Evolutionary conservation across 2,329 filamentous ascomycete genomes (phyloP).

Genomic region (Chlorencoelia australis): DNA sequence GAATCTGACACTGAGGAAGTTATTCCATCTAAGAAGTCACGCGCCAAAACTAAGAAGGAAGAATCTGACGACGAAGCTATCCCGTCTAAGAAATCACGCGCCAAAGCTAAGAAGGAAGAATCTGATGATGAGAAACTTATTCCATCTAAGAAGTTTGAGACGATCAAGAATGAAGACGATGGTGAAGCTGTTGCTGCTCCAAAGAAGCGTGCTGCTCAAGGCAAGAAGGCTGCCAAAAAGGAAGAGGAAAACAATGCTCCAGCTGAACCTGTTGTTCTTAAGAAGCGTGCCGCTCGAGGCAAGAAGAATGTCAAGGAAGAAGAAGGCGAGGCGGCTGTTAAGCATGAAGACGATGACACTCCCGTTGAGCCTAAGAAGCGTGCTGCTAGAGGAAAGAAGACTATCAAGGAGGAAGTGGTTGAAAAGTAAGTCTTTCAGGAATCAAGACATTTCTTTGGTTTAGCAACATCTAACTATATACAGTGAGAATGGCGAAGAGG

Average conservation of each 20-base stretch:
- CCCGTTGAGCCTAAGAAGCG: slow-evolving; percentile 3
- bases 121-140: slow-evolving; percentile 8
- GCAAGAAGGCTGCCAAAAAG: slow-evolving; percentile 10
- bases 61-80: slow-evolving; percentile 6
- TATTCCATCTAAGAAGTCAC: slow-evolving; percentile 7
- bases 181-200: neutral
- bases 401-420: neutral
- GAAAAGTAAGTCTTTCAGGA: neutral
- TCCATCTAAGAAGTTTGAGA: slow-evolving; percentile 2
- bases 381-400: slow-evolving; percentile 6
- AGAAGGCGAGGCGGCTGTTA: neutral
- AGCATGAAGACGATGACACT: slow-evolving; percentile 1
- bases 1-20: too few relatives aligned
- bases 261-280: neutral
- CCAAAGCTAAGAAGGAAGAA: slow-evolving; percentile 18
- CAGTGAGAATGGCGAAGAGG: too few relatives aligned
- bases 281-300: slow-evolving; percentile 17
- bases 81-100: slow-evolving; percentile 32
- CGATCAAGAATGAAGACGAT: slow-evolving; percentile 5
- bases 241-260: slow-evolving; percentile 16
- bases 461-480: too few relatives aligned
- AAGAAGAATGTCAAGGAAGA: slow-evolving; percentile 15
- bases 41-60: slow-evolving; percentile 19
- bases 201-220: slow-evolving; percentile 9
- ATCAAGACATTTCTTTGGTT: too few relatives aligned